These are phyloP conservation scores for Colletotrichum sp. DNA, from an alignment of 2,329 filamentous ascomycete genomes.

Conservation along the genomic window DNA sequence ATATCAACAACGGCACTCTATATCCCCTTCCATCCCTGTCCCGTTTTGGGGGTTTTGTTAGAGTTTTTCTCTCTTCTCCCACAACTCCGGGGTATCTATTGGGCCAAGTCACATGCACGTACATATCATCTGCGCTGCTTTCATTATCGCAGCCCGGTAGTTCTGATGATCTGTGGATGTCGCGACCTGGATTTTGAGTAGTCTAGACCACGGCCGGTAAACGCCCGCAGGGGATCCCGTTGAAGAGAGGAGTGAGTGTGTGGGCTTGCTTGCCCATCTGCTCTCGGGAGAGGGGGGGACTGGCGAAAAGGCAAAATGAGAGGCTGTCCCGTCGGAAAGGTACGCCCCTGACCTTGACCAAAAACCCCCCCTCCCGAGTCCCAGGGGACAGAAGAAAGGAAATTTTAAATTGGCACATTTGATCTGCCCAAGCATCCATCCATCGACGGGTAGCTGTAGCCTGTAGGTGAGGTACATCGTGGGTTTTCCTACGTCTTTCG, in stretches of 20 bases:
- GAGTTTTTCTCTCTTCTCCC: neutral
- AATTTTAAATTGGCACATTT: neutral
- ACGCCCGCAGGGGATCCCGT: neutral
- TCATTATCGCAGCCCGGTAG: neutral
- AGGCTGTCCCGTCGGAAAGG: neutral
- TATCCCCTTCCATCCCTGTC: neutral
- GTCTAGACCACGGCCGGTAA: neutral
- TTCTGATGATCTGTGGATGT: neutral
- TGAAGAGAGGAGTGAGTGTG: neutral
- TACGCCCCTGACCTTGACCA: neutral
- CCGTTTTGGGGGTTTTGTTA: neutral
- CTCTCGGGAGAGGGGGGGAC: neutral
- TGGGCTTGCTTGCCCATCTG: neutral
- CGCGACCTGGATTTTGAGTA: neutral
- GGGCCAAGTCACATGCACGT: neutral
- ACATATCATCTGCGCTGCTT: neutral
- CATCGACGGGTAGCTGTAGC: neutral
- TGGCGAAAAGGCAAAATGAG: neutral
- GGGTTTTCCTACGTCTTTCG: neutral
- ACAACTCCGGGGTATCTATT: neutral
- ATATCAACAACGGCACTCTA: neutral
- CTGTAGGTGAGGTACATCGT: neutral
- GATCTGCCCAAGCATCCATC: neutral
- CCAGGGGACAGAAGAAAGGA: neutral
- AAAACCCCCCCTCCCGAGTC: neutral